phyloP scores from a whole-genome alignment of 805 yeast species.

The Candida insectalens region DNA sequence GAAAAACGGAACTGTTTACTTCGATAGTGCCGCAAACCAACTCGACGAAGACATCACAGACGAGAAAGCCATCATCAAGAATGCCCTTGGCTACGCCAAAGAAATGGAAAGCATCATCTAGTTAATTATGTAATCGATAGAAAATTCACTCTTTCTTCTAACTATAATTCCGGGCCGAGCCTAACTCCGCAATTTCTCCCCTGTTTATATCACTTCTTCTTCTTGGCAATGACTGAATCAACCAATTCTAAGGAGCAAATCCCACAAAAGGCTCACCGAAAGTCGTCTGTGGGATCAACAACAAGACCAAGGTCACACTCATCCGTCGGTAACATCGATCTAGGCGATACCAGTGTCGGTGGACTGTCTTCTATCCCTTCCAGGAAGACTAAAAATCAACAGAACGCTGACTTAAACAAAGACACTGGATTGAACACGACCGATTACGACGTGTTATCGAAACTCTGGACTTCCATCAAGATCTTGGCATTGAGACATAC shows the following conservation, averaged over 20 bases:
- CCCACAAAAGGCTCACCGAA: too few species aligned
- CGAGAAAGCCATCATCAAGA: conserved; percentile 45
- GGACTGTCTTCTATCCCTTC: conserved; percentile 59
- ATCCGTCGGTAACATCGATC: conserved; percentile 62
- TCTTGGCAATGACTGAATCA: too few species aligned
- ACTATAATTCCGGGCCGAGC: not conserved
- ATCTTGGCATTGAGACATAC: conserved; percentile 54
- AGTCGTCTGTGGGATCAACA: too few species aligned
- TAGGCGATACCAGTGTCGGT: conserved; percentile 67
- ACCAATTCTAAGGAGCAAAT: too few species aligned
- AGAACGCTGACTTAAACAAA: conserved; percentile 20
- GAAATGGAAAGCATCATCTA: conserved; percentile 86
- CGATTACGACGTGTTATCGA: conserved; percentile 45
- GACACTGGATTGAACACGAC: conserved; percentile 17
- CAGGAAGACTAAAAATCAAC: conserved; percentile 27
- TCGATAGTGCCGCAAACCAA: conserved; percentile 22
- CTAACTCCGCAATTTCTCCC: not conserved
- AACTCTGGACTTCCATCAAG: conserved; percentile 46
- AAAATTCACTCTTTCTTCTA: not conserved
- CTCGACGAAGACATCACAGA: conserved; percentile 24
- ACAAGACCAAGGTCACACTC: too few species aligned
- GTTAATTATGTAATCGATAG: not conserved
- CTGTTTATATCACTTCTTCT: too few species aligned
- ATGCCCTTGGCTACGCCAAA: conserved; percentile 78
- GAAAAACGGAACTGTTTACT: conserved; percentile 40